Percentiles rank a stretch among this genome's conserved stretches.
These are phyloP conservation scores for Cicer bijugum DNA, from an alignment of 306 rosid genomes.

Conservation along the genomic window DNA sequence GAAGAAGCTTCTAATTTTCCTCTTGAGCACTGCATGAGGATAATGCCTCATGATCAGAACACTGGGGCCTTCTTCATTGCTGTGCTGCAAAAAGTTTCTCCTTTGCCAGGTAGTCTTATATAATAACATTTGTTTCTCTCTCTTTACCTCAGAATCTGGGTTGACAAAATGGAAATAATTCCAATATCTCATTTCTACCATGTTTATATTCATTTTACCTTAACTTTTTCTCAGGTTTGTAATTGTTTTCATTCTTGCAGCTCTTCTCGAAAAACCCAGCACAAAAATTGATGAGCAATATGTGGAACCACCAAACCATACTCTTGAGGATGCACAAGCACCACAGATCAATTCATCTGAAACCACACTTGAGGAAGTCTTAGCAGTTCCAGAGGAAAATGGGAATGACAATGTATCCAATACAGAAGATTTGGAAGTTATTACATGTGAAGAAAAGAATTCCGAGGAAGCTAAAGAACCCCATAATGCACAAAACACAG, in stretches of 20 bases:
- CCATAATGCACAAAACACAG: constrained; percentile 45
- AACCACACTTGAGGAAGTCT: constrained; percentile 47
- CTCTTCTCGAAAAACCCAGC: constrained; percentile 53
- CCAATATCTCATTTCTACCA: constrained; percentile 12
- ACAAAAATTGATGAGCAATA: constrained; percentile 32
- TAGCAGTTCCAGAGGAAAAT: constrained; percentile 61
- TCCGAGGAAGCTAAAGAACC: constrained; percentile 52
- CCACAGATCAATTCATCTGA: constrained; percentile 50
- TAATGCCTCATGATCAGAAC: constrained; percentile 95
- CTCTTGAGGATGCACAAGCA: constrained; percentile 50
- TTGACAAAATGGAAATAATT: not conserved
- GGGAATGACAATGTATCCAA: constrained; percentile 51
- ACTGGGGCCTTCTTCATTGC: constrained; percentile 98
- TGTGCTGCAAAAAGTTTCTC: constrained; percentile 76
- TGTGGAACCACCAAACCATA: constrained; percentile 46
- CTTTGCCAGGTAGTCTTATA: constrained; percentile 69
- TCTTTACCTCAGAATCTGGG: not conserved
- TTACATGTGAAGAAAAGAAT: constrained; percentile 47
- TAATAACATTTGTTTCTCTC: constrained; percentile 5
- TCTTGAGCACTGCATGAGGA: constrained; percentile 86
- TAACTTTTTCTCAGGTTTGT: constrained; percentile 35
- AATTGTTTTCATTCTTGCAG: constrained; percentile 49
- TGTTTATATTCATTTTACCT: constrained; percentile 12
- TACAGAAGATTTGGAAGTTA: constrained; percentile 48
- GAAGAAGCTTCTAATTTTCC: constrained; percentile 79